Evolutionary conservation across 331 rosid species (phyloP), one percentile per base, ranked within the genome.

Genomic region (Phaseolus coccineus): DNA sequence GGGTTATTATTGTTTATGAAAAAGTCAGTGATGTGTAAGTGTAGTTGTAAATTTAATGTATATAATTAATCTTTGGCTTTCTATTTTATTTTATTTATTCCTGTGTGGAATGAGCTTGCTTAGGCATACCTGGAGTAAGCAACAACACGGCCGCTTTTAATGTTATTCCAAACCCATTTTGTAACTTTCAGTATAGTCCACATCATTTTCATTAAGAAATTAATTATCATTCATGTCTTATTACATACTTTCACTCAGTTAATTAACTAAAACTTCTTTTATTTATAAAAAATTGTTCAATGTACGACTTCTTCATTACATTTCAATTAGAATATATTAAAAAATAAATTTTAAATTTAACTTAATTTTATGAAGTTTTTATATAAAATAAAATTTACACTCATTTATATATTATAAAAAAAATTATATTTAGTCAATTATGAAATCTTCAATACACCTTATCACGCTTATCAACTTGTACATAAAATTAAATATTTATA

Each of bases 81-180:
- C 46, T 40, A 8, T 15, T 57, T 19, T 19, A 19, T 19, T 19
- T 19, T 19, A 19, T 19, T 19, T 19, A 19, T 19, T 19, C 22
- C 22, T 30, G 2, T 8, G 31, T 37, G 70, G 50, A 64, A 64
- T 64, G 70, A 64, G 50, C 39, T 64, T 64, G 50, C 70, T 35
- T 64, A 37, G 16, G 30, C 48, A 64, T 64, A 0, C 0, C 7
- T 63, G 5, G 69, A n/a, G 22, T 16, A 35, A 63, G 9, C 5
- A 37, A 35, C 28, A 64, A n/a, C 27, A 15, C 48, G 35, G 28
- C 27, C 70, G 48, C 37, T 33, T 16, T n/a, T 6, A 6, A 16
- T 37, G 13, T 33, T 33, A 31, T 14, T 33, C 46, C 46, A 62
- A 31, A 62, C 13, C 69, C 27, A 15, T 6, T 62, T 13, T 31